Evolutionary conservation across 257 asterid species (phyloP), one percentile per base, ranked within the genome.

Genomic region (Jasminum sambac): DNA sequence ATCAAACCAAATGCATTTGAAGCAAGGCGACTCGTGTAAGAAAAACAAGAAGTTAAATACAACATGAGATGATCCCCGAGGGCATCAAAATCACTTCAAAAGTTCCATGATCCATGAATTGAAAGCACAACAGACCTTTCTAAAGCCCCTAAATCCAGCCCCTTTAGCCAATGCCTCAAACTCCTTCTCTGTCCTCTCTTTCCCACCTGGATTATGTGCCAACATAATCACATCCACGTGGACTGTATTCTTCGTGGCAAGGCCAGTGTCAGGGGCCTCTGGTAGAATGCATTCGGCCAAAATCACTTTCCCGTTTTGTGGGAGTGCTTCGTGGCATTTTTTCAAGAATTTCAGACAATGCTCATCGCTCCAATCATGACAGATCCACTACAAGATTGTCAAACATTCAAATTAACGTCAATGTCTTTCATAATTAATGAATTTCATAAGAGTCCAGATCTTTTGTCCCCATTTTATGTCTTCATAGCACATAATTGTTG

Each of bases 151-250:
- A 73, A 94, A 94, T 24, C 99, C 99, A 48, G 96, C 86, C 12
- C 74, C 90, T 59, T 78, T 82, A 17, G 93, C 96, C 84, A 94
- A 61, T 16, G 82, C 75, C 68, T 84, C 81, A 64, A 91, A 94
- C 63, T 94, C 99, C 78, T 80, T 88, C 48, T 88, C 93, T 8
- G 99, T 91, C 89, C 99, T 88, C 77, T 94, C 99, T 71, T 89
- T 94, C 8, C 99, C 99, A 36, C 99, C 97, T 0, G 96, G 96
- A 62, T 86, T 88, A 68, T 88, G 96, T 44, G 96, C 98, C 71
- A 91, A 69, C 99, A 94, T 91, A 4, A 89, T 81, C 2, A 89
- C 89, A 66, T 94, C 98, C 5, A 88, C 73, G 46, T 91, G 97
- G 39, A 85, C 86, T 14, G 80, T 86, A 61, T 84, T 86, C 72